Evolutionary conservation across 2,329 filamentous ascomycete species (phyloP), one percentile per base, ranked within the genome.

Genomic region (Paecilomyces fulvus): DNA sequence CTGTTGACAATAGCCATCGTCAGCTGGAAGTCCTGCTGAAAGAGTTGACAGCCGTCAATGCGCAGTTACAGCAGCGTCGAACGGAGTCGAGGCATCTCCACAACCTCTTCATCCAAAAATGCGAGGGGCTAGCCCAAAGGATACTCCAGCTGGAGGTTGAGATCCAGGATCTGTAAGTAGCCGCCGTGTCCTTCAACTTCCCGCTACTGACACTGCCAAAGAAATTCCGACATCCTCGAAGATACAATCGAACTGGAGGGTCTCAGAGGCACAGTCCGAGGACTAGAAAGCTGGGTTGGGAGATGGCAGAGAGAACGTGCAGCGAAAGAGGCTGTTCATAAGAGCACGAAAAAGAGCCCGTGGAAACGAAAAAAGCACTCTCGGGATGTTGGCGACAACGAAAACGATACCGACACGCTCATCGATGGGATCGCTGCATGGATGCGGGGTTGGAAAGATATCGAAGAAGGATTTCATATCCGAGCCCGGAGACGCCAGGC

Each of bases 401-500:
- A 49, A 31, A 60, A 63, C 3, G 67, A 70, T 43, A 59, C 59
- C 17, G 68, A 71, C 52, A 59, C 62, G 14, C 61, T 72, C 20
- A 55, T 73, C 30, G 73, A 77, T 17, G 74, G 74, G 3, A 66
- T 76, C 12, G 67, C 61, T 21, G 72, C 71, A 17, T 76, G 74
- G 74, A 70, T 75, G 65, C 66, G 73, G 21, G 74, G 73, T 9
- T 76, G 74, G 69, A 69, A 67, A 48, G 73, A 76, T 59, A 65
- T 73, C 12, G 71, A 75, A 58, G 73, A 75, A 58, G 73, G 67
- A 28, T 70, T 74, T 53, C 56, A 58, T 30, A 59, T 61, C 28
- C 58, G 85, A 79, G 62, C 83, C 82, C 77, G 85, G 48, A 80
- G 83, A 56, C 81, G 88, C 59, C 80, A 82, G 65, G 76, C 85